Conservation (phyloP, 108 stramenopile genomes). For the Nitzschia inconspicua region DNA sequence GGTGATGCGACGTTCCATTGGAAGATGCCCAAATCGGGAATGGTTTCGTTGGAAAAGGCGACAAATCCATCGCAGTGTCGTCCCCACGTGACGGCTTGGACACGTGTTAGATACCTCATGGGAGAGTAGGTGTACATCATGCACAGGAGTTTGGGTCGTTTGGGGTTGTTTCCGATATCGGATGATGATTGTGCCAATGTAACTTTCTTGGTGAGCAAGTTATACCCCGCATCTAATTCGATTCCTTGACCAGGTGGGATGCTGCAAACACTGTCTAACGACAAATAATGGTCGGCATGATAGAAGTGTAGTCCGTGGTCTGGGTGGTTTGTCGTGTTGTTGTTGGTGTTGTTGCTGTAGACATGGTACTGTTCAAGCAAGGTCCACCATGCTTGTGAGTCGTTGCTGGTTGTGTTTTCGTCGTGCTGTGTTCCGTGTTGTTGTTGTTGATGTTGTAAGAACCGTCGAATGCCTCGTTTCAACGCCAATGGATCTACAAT, state of each 20-base stretch:
- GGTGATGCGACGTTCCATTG: slow-evolving; percentile 3
- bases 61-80: slow-evolving; percentile 68
- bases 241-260: slow-evolving; percentile 27
- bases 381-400: too few relatives aligned
- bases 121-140: slow-evolving; percentile 1
- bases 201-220: slow-evolving; percentile 33
- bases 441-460: too few relatives aligned
- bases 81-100: slow-evolving; percentile 9
- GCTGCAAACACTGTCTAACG: slow-evolving; percentile 15
- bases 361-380: neutral
- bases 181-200: neutral
- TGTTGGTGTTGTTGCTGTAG: neutral
- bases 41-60: slow-evolving; percentile 60
- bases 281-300: neutral
- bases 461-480: too few relatives aligned
- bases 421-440: too few relatives aligned
- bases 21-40: slow-evolving; percentile 40
- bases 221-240: slow-evolving; percentile 40
- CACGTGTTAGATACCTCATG: neutral
- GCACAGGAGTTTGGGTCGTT: neutral
- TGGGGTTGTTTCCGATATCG: neutral
- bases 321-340: neutral
- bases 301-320: neutral
- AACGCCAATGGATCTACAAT: too few relatives aligned
- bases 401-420: too few relatives aligned